These are phyloP conservation scores for Musa troglodytarum DNA, from an alignment of 176 grass and related monocot genomes.

Conservation along the genomic window DNA sequence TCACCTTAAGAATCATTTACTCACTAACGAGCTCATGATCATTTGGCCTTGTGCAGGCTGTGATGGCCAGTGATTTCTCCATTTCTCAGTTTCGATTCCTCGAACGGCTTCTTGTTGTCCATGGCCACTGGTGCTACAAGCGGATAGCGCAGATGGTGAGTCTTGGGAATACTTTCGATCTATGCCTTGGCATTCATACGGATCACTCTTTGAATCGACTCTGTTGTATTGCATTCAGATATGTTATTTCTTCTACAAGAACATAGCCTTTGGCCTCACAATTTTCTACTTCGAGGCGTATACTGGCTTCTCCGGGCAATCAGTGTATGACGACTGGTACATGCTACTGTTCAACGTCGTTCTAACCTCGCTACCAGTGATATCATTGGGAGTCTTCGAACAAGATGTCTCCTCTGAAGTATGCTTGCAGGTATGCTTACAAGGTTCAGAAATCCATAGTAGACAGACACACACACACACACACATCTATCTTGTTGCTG, in stretches of 20 bases:
- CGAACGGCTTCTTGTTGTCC: conserved; percentile 77
- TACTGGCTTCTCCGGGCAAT: conserved; percentile 87
- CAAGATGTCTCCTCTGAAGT: conserved; percentile 98
- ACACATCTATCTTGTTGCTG: too few species aligned
- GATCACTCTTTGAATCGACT: not conserved
- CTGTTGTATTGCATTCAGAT: conserved; percentile 44
- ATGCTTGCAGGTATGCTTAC: conserved; percentile 65
- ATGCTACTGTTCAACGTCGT: conserved; percentile 97
- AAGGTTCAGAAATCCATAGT: too few species aligned
- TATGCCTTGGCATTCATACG: not conserved
- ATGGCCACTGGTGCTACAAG: conserved; percentile 96
- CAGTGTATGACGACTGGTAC: conserved; percentile 98
- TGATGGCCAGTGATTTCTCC: conserved; percentile 6
- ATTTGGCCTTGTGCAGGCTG: conserved; percentile 48
- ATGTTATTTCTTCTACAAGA: conserved; percentile 99
- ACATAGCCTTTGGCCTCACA: conserved; percentile 94
- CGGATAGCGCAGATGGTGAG: conserved; percentile 88
- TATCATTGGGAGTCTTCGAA: conserved; percentile 95
- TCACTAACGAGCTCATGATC: not conserved
- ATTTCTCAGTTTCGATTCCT: conserved; percentile 45
- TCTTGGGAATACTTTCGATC: not conserved
- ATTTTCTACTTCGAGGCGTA: conserved; percentile 98
- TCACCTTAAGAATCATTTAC: too few species aligned
- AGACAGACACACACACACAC: too few species aligned
- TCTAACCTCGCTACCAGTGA: conserved; percentile 87